phyloP scores from a whole-genome alignment of 441 rosid genomes.

The Erodium moschatum region DNA sequence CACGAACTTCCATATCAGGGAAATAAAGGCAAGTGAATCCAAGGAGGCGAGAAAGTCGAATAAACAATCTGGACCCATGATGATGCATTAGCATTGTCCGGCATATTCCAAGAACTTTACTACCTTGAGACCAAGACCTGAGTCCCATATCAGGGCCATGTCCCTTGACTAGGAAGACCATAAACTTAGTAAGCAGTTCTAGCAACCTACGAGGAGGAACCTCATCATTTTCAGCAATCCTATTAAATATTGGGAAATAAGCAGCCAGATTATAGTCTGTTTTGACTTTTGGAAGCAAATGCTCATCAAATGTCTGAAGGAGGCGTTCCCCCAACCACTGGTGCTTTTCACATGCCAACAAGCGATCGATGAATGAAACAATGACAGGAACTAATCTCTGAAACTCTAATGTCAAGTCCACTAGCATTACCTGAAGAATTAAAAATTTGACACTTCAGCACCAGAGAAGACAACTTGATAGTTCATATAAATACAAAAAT shows the following conservation, averaged over 20 bases:
- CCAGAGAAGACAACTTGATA: not conserved
- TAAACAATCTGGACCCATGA: constrained; percentile 72
- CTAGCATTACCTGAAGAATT: constrained; percentile 57
- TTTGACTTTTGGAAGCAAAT: constrained; percentile 52
- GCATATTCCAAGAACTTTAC: constrained; percentile 81
- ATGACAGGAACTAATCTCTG: constrained; percentile 65
- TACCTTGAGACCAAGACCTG: constrained; percentile 81
- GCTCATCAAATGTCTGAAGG: constrained; percentile 67
- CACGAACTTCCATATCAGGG: constrained; percentile 91
- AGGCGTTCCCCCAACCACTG: constrained; percentile 66
- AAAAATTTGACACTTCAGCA: constrained; percentile 20
- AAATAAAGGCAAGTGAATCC: constrained; percentile 73
- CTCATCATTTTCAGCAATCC: constrained; percentile 60
- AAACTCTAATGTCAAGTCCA: constrained; percentile 53
- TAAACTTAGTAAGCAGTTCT: constrained; percentile 53
- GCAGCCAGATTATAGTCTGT: constrained; percentile 46
- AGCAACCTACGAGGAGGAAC: constrained; percentile 66
- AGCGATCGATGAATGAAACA: constrained; percentile 57
- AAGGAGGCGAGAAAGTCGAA: constrained; percentile 68
- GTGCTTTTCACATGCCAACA: constrained; percentile 65
- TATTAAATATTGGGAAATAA: constrained; percentile 64
- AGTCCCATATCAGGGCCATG: constrained; percentile 54
- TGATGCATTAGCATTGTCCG: constrained; percentile 74
- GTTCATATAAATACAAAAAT: not conserved
- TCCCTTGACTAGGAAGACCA: constrained; percentile 55